A percentile compares a stretch with the other conserved stretches of the same genome.
These are phyloP conservation scores for Tephrocybe sp. DNA, from an alignment of 768 basidiomycete species.

Conservation along the genomic window DNA sequence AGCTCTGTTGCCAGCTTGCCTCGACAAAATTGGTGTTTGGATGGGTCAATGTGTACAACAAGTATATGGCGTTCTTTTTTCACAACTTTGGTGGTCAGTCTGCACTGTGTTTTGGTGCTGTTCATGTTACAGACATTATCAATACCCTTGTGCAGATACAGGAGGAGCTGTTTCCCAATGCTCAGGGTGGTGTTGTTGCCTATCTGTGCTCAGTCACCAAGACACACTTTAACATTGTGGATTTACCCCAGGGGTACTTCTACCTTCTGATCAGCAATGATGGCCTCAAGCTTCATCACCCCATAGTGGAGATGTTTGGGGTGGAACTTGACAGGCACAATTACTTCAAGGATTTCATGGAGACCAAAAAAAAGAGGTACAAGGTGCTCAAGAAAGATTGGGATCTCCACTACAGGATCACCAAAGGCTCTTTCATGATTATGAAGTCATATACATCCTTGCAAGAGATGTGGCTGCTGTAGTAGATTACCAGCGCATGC, in stretches of 20 bases:
- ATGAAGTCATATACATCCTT: conserved; percentile 13
- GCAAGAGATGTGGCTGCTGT: conserved; percentile 13
- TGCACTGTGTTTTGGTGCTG: conserved; percentile 25
- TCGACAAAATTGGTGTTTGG: conserved; percentile 32
- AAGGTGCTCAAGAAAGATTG: conserved; percentile 21
- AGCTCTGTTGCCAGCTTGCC: conserved; percentile 30
- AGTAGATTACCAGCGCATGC: conserved; percentile 15
- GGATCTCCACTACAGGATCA: conserved; percentile 23
- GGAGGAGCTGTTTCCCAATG: conserved; percentile 25
- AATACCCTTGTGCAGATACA: conserved; percentile 28
- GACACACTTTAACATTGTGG: conserved; percentile 24
- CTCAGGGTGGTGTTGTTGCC: conserved; percentile 21
- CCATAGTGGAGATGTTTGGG: conserved; percentile 37
- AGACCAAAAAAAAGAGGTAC: conserved; percentile 27
- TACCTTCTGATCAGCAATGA: conserved; percentile 28
- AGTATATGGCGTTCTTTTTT: conserved; percentile 31
- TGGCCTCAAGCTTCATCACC: conserved; percentile 31
- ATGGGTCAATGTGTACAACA: conserved; percentile 32
- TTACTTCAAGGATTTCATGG: conserved; percentile 20
- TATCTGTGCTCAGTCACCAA: conserved; percentile 26
- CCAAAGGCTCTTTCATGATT: conserved; percentile 13
- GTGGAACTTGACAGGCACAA: conserved; percentile 16
- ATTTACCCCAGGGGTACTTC: conserved; percentile 30
- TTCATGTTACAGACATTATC: conserved; percentile 25
- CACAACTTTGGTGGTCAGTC: conserved; percentile 31